Evolutionary conservation across 352 stramenopile species (phyloP).

Genomic region (Phytophthora nicotianae): DNA sequence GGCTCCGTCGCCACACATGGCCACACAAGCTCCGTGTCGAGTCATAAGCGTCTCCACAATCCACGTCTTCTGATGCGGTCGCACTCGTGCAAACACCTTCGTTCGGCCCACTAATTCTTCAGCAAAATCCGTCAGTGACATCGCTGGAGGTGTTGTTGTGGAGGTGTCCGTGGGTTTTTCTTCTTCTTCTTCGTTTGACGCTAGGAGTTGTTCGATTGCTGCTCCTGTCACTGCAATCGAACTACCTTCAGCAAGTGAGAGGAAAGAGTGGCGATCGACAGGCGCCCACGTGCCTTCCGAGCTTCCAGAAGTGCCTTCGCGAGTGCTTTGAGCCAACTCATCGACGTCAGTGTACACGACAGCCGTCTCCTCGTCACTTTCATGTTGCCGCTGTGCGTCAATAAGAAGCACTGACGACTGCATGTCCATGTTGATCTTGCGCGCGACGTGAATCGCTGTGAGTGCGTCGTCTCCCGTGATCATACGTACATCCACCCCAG

Average conservation of each 20-base stretch:
- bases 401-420: slow-evolving; percentile 57
- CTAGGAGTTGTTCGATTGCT: slow-evolving; percentile 55
- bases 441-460: slow-evolving; percentile 73
- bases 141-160: slow-evolving; percentile 5
- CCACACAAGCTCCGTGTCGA: slow-evolving; percentile 51
- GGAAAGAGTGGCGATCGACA: slow-evolving; percentile 52
- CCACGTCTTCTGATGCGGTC: slow-evolving; percentile 83
- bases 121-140: slow-evolving; percentile 43
- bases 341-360: slow-evolving; percentile 71
- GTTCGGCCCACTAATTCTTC: slow-evolving; percentile 58
- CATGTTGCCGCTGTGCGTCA: slow-evolving; percentile 34
- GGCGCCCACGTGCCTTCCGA: slow-evolving; percentile 40
- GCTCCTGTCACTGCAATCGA: slow-evolving; percentile 73
- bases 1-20: slow-evolving; percentile 76
- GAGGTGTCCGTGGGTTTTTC: slow-evolving; percentile 7
- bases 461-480: slow-evolving; percentile 91
- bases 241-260: slow-evolving; percentile 56
- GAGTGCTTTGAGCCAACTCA: slow-evolving; percentile 47
- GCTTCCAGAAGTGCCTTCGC: slow-evolving; percentile 18
- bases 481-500: slow-evolving; percentile 83
- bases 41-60: slow-evolving; percentile 74
- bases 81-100: slow-evolving; percentile 78
- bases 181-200: slow-evolving; percentile 31
- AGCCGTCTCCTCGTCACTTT: slow-evolving; percentile 5
- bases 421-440: slow-evolving; percentile 79